A percentile compares a stretch with the other conserved stretches of the same genome.
phyloP scores from a whole-genome alignment of 805 yeast genomes.

The Sugiyamaella americana region DNA sequence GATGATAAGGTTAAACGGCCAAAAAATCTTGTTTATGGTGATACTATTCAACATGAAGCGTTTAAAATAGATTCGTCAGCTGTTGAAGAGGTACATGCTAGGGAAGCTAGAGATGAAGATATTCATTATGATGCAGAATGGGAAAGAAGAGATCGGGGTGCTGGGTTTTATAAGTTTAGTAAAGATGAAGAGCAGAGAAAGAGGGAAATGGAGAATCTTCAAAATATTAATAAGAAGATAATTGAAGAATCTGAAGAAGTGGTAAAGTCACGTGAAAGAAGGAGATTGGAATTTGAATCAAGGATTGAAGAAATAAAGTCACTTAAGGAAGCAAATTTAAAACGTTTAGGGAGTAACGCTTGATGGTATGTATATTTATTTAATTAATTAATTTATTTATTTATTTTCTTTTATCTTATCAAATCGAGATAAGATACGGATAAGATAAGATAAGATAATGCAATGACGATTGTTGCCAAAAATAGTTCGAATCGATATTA shows the following conservation, averaged over 20 bases:
- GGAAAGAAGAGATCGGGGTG: constrained; percentile 23
- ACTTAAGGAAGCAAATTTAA: not conserved
- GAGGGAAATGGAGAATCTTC: constrained; percentile 18
- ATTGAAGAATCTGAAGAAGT: not conserved
- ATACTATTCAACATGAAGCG: constrained; percentile 20
- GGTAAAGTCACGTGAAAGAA: not conserved
- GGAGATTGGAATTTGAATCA: not conserved
- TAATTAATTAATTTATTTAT: too few relatives aligned
- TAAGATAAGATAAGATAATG: too few relatives aligned
- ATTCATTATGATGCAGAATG: constrained; percentile 21
- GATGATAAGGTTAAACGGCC: constrained; percentile 12
- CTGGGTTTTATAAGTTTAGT: constrained; percentile 22
- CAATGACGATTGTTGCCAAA: too few relatives aligned
- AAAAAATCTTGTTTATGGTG: constrained; percentile 17
- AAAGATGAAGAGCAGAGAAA: constrained; percentile 13
- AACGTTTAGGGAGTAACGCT: too few relatives aligned
- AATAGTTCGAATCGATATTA: too few relatives aligned
- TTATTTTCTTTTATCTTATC: too few relatives aligned
- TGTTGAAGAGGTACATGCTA: not conserved
- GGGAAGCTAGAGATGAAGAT: constrained; percentile 7
- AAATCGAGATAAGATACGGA: too few relatives aligned
- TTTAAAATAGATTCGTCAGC: constrained; percentile 6
- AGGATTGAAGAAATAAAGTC: not conserved
- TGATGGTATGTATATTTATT: too few relatives aligned
- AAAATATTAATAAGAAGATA: not conserved